Base-by-base conservation (phyloP, 2,329 filamentous ascomycete species). In the Phoma sp. region DNA sequence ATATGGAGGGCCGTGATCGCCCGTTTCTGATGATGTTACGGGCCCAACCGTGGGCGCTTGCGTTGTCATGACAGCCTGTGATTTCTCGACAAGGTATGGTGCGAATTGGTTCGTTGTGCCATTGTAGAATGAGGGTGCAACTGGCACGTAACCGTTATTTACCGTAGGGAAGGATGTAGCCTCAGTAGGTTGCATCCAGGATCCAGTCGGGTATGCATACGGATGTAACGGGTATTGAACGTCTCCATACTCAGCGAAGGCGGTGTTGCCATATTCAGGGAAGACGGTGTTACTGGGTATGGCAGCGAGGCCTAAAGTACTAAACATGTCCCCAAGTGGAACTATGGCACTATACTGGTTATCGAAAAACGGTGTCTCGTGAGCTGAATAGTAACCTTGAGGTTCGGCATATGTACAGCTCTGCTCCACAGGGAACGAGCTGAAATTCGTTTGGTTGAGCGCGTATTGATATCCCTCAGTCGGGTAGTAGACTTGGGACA, bases 371-470 rank as follows among this genome's bases (percentile, higher is more conserved):
- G 51, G 51, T 5, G 21, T 18, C 18, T 39, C 23, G 5, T 45
- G 40, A 46, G 45, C n/a, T 6, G 28, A 29, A 11, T 49, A 46
- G 40, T 48, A 54, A 33, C n/a, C n/a, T 15, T 40, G 39, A 3
- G 51, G 51, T 15, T 49, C 33, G 29, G 45, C 28, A 15, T 54
- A 49, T 4, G 30, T 11, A 18, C 29, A 45, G 11, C 12, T 12
- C 7, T 43, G 51, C 17, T 40, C 17, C 14, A 23, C 36, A 36
- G 42, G 23, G 14, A 29, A 36, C 7, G 38, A 36, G 42, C 17
- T 25, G 37, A 21, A 15, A 15, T 25, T 17, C 7, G 29, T 15
- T 20, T 20, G 18, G 17, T 30, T 21, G 15, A 36, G 30, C 6
- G 14, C 12, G 18, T 32, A 26, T 9, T n/a, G 7, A 18, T 10